These are phyloP conservation scores for Monosporascus sp. DNA, from an alignment of 2,329 filamentous ascomycete species.

Conservation along the genomic window DNA sequence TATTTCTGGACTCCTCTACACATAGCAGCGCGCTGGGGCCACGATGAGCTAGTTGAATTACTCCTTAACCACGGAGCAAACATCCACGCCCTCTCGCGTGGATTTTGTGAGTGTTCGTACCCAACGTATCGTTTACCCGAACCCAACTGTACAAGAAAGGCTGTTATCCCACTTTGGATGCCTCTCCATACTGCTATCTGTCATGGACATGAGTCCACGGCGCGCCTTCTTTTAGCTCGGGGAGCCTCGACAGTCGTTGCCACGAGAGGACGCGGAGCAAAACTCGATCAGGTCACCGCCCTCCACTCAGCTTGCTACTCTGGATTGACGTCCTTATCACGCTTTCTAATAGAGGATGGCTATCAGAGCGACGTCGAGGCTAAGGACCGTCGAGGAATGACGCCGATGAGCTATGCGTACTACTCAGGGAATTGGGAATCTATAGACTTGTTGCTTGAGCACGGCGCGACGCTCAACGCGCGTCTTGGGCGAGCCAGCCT, in stretches of 20 bases:
- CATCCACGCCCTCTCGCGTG: conserved; percentile 10
- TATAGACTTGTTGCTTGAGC: conserved; percentile 11
- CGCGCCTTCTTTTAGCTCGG: conserved; percentile 12
- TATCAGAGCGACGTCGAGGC: conserved; percentile 12
- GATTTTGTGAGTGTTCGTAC: conserved; percentile 11
- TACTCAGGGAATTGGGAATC: conserved; percentile 10
- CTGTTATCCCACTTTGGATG: conserved; percentile 9
- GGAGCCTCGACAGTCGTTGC: conserved; percentile 15
- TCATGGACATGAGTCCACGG: conserved; percentile 11
- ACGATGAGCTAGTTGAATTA: conserved; percentile 13
- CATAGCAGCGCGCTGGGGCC: conserved; percentile 11
- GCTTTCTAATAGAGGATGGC: conserved; percentile 9
- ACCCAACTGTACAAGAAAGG: too few species aligned
- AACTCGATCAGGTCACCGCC: conserved; percentile 8
- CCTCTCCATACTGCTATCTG: conserved; percentile 19
- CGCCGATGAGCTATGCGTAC: conserved; percentile 15
- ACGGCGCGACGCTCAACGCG: conserved; percentile 12
- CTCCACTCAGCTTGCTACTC: conserved; percentile 15
- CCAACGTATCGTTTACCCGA: not conserved
- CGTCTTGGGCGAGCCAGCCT: conserved; percentile 6
- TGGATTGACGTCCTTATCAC: conserved; percentile 1
- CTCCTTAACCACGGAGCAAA: conserved; percentile 15
- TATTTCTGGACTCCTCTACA: conserved; percentile 18
- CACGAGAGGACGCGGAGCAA: not conserved
- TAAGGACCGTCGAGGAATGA: conserved; percentile 5